These are phyloP conservation scores for Cenchrus fungigraminus DNA, from an alignment of 176 grass and related monocot species.

Conservation along the genomic window DNA sequence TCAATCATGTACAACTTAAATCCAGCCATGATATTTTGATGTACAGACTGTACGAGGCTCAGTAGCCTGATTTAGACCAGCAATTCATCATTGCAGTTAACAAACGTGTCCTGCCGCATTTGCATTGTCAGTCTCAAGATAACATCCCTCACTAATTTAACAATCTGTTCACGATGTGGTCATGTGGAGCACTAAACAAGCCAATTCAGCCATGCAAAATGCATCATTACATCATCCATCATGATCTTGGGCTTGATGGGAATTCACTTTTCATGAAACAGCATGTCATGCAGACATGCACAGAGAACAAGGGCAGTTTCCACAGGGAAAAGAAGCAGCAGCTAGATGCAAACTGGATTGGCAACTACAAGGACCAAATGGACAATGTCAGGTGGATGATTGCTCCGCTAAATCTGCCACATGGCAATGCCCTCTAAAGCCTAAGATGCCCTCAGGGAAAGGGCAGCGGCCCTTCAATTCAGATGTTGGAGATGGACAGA, in stretches of 20 bases:
- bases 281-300: conserved; percentile 31
- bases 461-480: conserved; percentile 34
- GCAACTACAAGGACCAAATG: conserved; percentile 8
- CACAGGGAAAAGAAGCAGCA: background rate
- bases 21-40: background rate
- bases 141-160: background rate
- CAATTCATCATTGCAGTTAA: background rate
- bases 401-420: conserved; percentile 19
- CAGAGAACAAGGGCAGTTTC: conserved; percentile 16
- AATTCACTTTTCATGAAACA: conserved; percentile 37
- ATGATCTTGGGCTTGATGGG: conserved; percentile 23
- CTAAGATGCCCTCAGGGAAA: conserved; percentile 13
- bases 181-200: background rate
- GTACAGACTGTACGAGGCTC: background rate
- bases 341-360: conserved; percentile 21
- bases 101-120: background rate
- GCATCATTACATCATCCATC: conserved; percentile 4
- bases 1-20: conserved; percentile 7
- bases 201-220: background rate
- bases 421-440: conserved; percentile 24
- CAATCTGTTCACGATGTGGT: background rate
- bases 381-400: conserved; percentile 8
- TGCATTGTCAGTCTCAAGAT: background rate
- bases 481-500: conserved; percentile 7
- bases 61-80: background rate